phyloP scores from a whole-genome alignment of 352 stramenopile genomes.

The Sclerospora graminicola region DNA sequence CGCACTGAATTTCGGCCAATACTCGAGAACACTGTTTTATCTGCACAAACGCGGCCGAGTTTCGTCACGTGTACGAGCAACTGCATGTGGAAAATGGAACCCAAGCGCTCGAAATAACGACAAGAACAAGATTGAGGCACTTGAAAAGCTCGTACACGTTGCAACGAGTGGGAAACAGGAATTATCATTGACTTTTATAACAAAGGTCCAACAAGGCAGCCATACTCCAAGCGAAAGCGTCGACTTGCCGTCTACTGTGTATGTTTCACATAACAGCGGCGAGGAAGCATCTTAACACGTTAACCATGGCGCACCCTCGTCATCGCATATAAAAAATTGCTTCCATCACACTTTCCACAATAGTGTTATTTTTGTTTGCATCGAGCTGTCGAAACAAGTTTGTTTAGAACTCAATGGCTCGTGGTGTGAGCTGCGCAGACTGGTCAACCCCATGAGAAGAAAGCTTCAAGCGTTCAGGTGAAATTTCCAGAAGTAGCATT shows the following conservation, averaged over 20 bases:
- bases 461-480: slow-evolving; percentile 44
- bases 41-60: too few species aligned
- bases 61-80: too few species aligned
- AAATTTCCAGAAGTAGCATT: slow-evolving; percentile 63
- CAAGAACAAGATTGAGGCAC: too few species aligned
- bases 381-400: slow-evolving; percentile 80
- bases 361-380: slow-evolving; percentile 65
- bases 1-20: too few species aligned
- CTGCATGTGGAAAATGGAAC: too few species aligned
- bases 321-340: slow-evolving; percentile 81
- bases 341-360: slow-evolving; percentile 55
- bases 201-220: slow-evolving; percentile 60
- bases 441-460: slow-evolving; percentile 53
- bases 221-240: too few species aligned
- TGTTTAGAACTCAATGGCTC: slow-evolving; percentile 58
- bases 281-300: slow-evolving; percentile 47
- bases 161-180: too few species aligned
- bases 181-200: too few species aligned
- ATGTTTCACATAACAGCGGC: slow-evolving; percentile 47
- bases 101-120: too few species aligned
- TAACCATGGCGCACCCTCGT: slow-evolving; percentile 54
- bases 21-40: too few species aligned
- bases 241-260: slow-evolving; percentile 37
- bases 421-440: slow-evolving; percentile 61
- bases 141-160: slow-evolving; percentile 65